Base-by-base conservation (phyloP, 148 eudicot species). In the Heliamphora exappendiculata region DNA sequence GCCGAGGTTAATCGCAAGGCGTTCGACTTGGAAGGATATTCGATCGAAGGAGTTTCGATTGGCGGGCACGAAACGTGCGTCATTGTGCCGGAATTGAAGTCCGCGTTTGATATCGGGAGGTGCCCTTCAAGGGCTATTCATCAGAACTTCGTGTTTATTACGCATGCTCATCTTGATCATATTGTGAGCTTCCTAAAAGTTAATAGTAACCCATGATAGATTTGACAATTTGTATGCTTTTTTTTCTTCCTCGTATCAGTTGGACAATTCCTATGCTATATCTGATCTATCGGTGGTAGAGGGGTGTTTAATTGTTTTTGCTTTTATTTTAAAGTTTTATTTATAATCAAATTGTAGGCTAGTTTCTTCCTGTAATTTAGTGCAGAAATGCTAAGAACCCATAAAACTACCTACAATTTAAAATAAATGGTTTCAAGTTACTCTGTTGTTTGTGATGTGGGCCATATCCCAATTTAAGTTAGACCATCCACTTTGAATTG, bases 91-190 rank as follows among this genome's bases (percentile, higher is more conserved):
- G 89, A 92, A 73, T 80, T 95, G 34, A 95, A 95, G 90, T 69
- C 74, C 57, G 96, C 91, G 29, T 95, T 95, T 45, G 98, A 95
- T 76, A 92, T 95, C 42, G 98, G 98, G 62, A 80, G 97, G 82
- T 92, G 97, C 77, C 98, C 96, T 47, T 70, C 88, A 0, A 84
- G 88, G 33, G 98, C 98, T 76, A 93, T 95, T 67, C 89, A 86
- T 37, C 97, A 92, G 86, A 92, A 92, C 69, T 95, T 89, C 60
- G 51, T 95, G 26, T 95, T 91, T 73, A 95, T 95, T 63, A 89
- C 98, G 72, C 98, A 95, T 85, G 98, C 87, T 55, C 98, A 95
- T 79, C 94, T 95, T 80, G 98, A 95, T 82, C 98, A 95, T 75
- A 93, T 92, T 85, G 98, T 95, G 81, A 78, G 93, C 1, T 71